A percentile compares a stretch with the other conserved stretches of the same genome.
Evolutionary conservation across 139 green algal genomes (phyloP).

Genomic region (Pedinophyceae sp.): DNA sequence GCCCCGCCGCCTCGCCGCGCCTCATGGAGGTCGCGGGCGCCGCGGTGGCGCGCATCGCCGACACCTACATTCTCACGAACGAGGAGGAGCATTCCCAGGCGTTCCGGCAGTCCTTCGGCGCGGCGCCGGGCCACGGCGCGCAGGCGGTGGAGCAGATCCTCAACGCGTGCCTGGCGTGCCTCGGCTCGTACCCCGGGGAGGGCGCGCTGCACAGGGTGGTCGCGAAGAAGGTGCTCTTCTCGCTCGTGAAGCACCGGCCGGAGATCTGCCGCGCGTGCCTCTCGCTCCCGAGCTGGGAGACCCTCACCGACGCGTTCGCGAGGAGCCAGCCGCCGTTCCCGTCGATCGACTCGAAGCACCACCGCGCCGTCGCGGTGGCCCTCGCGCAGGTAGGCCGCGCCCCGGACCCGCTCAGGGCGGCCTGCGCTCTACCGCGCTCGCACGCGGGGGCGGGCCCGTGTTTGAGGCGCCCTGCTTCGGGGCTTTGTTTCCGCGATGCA

Average conservation of each 20-base stretch:
- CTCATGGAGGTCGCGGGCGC: slow-evolving; percentile 54
- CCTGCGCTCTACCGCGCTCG: too few relatives aligned
- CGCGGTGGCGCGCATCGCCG: slow-evolving; percentile 47
- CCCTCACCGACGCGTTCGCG: neutral
- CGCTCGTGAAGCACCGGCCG: slow-evolving; percentile 6
- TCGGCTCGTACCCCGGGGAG: slow-evolving; percentile 17
- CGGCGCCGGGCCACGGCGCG: slow-evolving; percentile 2
- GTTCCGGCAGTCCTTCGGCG: slow-evolving; percentile 11
- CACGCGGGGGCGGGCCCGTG: too few relatives aligned
- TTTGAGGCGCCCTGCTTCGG: too few relatives aligned
- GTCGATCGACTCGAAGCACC: too few relatives aligned
- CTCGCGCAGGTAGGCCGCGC: too few relatives aligned
- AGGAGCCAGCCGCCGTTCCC: neutral
- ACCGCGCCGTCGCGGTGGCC: too few relatives aligned
- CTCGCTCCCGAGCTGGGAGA: slow-evolving; percentile 2
- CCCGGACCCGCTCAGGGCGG: too few relatives aligned
- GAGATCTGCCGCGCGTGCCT: neutral
- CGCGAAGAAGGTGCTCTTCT: neutral
- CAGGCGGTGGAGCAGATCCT: slow-evolving; percentile 12
- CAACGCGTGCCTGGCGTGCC: neutral
- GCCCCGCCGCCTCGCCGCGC: slow-evolving; percentile 11
- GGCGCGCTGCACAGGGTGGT: slow-evolving; percentile 11
- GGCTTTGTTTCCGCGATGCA: too few relatives aligned
- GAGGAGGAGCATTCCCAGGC: slow-evolving; percentile 11
- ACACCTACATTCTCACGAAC: slow-evolving; percentile 72